phyloP scores from a whole-genome alignment of 2,329 filamentous ascomycete species.

The Ophidiomyces ophidiicola region DNA sequence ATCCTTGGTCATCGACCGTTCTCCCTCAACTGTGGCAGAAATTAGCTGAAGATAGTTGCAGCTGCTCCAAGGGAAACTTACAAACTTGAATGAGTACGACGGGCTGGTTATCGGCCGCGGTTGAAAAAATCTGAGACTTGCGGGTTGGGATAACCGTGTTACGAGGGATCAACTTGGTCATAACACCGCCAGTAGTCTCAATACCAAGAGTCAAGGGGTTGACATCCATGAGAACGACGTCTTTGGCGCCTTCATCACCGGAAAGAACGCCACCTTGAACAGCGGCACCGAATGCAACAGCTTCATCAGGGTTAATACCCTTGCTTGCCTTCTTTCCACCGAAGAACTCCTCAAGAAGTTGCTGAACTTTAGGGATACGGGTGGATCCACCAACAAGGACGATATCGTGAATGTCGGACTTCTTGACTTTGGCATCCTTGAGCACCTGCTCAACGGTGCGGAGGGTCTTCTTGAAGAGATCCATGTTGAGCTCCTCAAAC shows the following conservation, averaged over 20 bases:
- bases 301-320: constrained; percentile 98
- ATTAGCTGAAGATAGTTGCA: constrained; percentile 17
- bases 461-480: constrained; percentile 98
- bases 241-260: constrained; percentile 68
- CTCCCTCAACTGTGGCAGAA: constrained; percentile 53
- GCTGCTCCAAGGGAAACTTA: constrained; percentile 21
- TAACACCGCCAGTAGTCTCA: constrained; percentile 92
- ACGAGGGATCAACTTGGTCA: constrained; percentile 91
- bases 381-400: constrained; percentile 97
- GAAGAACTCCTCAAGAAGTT: constrained; percentile 93
- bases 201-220: constrained; percentile 95
- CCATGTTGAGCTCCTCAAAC: constrained; percentile 98
- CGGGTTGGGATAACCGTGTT: constrained; percentile 91
- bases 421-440: constrained; percentile 96
- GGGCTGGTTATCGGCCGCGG: constrained; percentile 90
- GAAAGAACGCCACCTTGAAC: constrained; percentile 93
- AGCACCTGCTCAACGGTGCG: constrained; percentile 98
- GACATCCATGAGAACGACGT: constrained; percentile 89
- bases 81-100: constrained; percentile 89
- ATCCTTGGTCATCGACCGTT: constrained; percentile 87
- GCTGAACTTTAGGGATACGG: constrained; percentile 95
- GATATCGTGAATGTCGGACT: constrained; percentile 88
- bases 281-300: constrained; percentile 93
- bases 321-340: constrained; percentile 93
- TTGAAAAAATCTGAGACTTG: constrained; percentile 97